Percentiles rank a stretch among this genome's conserved stretches.
Conservation (phyloP, 805 yeast genomes). For the Schwanniomyces polymorphus region DNA sequence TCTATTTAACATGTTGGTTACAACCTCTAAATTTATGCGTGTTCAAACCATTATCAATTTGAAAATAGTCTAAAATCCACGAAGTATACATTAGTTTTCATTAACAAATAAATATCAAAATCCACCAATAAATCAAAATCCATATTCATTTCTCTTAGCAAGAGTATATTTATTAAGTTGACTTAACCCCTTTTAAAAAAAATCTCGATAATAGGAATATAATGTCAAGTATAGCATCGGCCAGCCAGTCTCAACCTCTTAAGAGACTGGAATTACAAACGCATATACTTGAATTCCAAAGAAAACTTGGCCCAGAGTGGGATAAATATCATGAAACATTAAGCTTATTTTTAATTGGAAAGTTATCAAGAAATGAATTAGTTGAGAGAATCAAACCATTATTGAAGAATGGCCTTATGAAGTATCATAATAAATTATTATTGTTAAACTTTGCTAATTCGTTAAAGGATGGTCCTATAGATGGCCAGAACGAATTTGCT, state of each 20-base stretch:
- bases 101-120: neutral
- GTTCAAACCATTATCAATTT: neutral
- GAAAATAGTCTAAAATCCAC: neutral
- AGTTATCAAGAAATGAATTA: conserved; percentile 74
- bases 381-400: conserved; percentile 57
- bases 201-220: neutral
- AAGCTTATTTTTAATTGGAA: conserved; percentile 74
- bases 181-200: neutral
- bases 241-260: conserved; percentile 7
- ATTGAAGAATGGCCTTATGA: conserved; percentile 44
- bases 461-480: conserved; percentile 70
- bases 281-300: conserved; percentile 72
- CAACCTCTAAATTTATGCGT: neutral
- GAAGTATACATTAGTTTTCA: neutral
- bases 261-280: conserved; percentile 36
- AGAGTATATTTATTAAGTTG: neutral
- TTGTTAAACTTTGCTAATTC: conserved; percentile 84
- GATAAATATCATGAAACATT: conserved; percentile 79
- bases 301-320: conserved; percentile 78
- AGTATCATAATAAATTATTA: conserved; percentile 80
- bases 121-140: too few relatives aligned
- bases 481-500: conserved; percentile 44
- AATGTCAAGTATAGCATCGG: conserved; percentile 6
- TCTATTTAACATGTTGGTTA: neutral
- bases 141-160: neutral